phyloP scores from a whole-genome alignment of 768 basidiomycete species.

The Hemileccinum impolitum region DNA sequence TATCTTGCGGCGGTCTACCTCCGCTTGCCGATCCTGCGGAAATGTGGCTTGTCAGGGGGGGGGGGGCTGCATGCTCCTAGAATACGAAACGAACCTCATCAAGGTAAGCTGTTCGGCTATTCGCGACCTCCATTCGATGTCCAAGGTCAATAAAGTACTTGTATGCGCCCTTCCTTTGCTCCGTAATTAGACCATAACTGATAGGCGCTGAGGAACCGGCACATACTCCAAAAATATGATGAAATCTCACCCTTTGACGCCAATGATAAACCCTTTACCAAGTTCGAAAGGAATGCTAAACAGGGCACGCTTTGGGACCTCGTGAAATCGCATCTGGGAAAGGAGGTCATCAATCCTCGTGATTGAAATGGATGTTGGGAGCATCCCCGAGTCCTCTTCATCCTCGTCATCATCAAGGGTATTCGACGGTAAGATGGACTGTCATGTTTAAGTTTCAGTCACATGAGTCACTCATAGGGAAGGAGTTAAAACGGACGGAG shows the following conservation, averaged over 20 bases:
- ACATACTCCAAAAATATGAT: not conserved
- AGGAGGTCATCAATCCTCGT: conserved; percentile 76
- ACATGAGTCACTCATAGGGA: not conserved
- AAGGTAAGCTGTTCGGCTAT: conserved; percentile 65
- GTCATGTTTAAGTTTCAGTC: conserved; percentile 6
- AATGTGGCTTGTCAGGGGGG: conserved; percentile 6
- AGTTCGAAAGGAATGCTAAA: conserved; percentile 83
- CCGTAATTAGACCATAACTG: conserved; percentile 86
- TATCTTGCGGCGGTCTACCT: conserved; percentile 25
- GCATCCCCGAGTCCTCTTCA: conserved; percentile 47
- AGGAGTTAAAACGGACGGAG: conserved; percentile 46
- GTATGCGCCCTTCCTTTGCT: conserved; percentile 81
- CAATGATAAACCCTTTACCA: conserved; percentile 69
- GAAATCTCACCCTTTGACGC: conserved; percentile 70
- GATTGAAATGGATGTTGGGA: conserved; percentile 72
- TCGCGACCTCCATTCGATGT: conserved; percentile 73
- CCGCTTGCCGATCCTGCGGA: conserved; percentile 27
- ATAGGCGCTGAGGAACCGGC: conserved; percentile 4
- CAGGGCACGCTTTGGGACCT: conserved; percentile 77
- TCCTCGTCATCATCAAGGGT: conserved; percentile 43
- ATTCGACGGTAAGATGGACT: conserved; percentile 62
- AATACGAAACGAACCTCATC: conserved; percentile 50
- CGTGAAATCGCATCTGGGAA: conserved; percentile 75
- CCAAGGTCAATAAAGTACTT: conserved; percentile 82
- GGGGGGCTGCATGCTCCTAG: not conserved